A percentile compares a stretch with the other conserved stretches of the same genome.
These are phyloP conservation scores for Dillenia turbinata DNA, from an alignment of 164 flowering plant species.

Conservation along the genomic window DNA sequence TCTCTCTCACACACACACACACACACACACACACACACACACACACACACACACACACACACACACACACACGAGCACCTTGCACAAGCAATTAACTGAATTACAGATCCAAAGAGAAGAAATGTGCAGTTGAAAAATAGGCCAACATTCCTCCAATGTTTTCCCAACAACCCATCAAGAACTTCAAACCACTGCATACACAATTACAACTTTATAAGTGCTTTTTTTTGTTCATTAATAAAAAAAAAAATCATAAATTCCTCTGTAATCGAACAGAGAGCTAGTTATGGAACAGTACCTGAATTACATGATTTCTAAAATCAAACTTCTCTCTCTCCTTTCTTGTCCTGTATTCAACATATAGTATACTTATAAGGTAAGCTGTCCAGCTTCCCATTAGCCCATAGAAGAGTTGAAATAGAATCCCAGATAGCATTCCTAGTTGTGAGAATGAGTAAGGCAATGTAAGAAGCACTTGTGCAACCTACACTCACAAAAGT, in stretches of 20 bases:
- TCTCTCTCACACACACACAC: too few relatives aligned
- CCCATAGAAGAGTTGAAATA: conserved; percentile 67
- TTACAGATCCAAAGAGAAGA: conserved; percentile 72
- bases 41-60: too few relatives aligned
- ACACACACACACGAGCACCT: conserved; percentile 24
- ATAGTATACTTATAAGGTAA: conserved; percentile 63
- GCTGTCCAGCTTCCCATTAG: conserved; percentile 84
- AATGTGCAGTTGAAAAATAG: conserved; percentile 75
- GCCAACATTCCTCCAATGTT: conserved; percentile 66
- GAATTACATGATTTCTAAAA: conserved; percentile 71
- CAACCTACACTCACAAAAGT: conserved; percentile 35
- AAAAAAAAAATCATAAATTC: not conserved
- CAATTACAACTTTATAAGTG: not conserved
- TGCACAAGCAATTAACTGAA: conserved; percentile 75
- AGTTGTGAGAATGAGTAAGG: conserved; percentile 76
- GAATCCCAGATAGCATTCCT: conserved; percentile 63
- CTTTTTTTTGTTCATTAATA: not conserved
- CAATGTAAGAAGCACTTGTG: conserved; percentile 65
- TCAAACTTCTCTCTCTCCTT: conserved; percentile 74
- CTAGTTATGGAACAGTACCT: conserved; percentile 29
- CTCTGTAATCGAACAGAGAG: too few relatives aligned
- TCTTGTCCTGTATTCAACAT: conserved; percentile 70
- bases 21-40: too few relatives aligned
- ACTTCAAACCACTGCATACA: conserved; percentile 77
- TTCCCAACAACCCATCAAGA: conserved; percentile 69